Conservation (phyloP, 306 rosid species). For the Medicago ruthenica region DNA sequence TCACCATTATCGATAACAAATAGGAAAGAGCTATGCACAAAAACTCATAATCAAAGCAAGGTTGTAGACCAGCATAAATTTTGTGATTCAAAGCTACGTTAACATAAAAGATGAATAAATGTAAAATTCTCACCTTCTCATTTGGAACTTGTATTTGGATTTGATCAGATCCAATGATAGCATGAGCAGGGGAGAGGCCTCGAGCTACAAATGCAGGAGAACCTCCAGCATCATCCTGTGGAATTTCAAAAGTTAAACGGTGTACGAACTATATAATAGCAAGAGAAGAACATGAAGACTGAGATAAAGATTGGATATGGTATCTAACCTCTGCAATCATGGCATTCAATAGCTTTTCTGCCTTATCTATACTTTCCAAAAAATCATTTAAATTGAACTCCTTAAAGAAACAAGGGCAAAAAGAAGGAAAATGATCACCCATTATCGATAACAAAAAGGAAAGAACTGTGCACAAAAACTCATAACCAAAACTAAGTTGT, state of each 20-base stretch:
- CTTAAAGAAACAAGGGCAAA: not conserved
- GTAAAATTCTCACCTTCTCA: slow-evolving; percentile 66
- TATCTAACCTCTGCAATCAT: slow-evolving; percentile 84
- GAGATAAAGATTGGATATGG: slow-evolving; percentile 6
- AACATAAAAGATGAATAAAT: slow-evolving; percentile 1
- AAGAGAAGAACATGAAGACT: not conserved
- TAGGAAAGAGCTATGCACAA: not conserved
- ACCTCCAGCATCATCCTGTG: slow-evolving; percentile 98
- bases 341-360: slow-evolving; percentile 85
- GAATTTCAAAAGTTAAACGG: slow-evolving; percentile 36
- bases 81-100: not conserved
- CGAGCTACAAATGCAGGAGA: slow-evolving; percentile 95
- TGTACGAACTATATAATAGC: not conserved
- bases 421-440: not conserved
- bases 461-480: not conserved
- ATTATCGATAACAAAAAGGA: not conserved
- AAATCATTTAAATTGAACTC: not conserved
- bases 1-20: not conserved
- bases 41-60: not conserved
- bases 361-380: slow-evolving; percentile 61
- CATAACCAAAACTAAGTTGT: not conserved
- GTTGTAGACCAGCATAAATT: not conserved
- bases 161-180: slow-evolving; percentile 82
- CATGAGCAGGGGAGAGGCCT: slow-evolving; percentile 79
- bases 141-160: slow-evolving; percentile 95